Evolutionary conservation across 129 eudicot genomes (phyloP), one percentile per base, ranked within the genome.

Genomic region (Artemisia annua): DNA sequence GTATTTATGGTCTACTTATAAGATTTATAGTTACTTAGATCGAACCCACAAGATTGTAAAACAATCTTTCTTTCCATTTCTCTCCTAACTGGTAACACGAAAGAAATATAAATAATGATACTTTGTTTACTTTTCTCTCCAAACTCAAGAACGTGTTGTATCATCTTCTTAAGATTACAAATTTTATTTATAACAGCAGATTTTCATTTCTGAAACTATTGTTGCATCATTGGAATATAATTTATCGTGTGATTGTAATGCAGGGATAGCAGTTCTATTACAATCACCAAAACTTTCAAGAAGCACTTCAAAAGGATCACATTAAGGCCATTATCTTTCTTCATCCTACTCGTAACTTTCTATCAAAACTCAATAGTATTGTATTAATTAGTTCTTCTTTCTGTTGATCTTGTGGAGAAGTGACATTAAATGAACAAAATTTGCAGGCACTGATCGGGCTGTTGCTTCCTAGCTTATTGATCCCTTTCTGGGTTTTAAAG

Each of bases 311-410:
- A 35, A 10, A 55, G 62, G 66, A 69, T 83, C 7, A 72, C 58
- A 44, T 51, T 51, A 65, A 72, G 81, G 10, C 83, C 82, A 20
- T 44, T 77, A 56, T 63, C 57, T 43, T 77, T 77, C 68, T 63
- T 84, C 72, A 76, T 84, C 61, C 24, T 83, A 24, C 76, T 71
- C 81, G 88, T 84, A 83, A 68, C 0, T 30, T 68, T 78, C 68
- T 44, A 16, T 57, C 4, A 32, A 39, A 39, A 7, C 46, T 39
- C 54, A 51, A 43, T 71, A 35, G 17, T 8, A 1, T 39, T 39
- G 46, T 39, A 39, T 39, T 39, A 39, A 39, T 39, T 39, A 39
- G 10, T 7, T 39, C 11, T 39, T 39, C 7, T 39, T 39, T 39
- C 46, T 39, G 10, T 39, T 39, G 46, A 39, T 39, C 9, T 39